Conservation (phyloP, 1,139 yeast species). For the Pichia sp. region DNA sequence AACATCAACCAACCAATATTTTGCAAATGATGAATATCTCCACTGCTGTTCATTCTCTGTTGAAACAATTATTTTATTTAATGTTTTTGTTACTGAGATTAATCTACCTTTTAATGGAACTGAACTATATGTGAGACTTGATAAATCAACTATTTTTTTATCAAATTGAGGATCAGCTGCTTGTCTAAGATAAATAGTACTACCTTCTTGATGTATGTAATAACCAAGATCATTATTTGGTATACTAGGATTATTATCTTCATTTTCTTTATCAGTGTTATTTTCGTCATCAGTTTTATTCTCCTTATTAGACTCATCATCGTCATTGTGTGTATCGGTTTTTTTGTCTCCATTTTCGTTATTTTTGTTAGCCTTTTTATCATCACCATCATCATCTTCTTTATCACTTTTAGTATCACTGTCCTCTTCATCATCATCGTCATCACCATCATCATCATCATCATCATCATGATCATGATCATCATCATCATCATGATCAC, state of each 20-base stretch:
- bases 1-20: slow-evolving; percentile 58
- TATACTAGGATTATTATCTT: not conserved
- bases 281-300: not conserved
- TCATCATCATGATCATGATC: slow-evolving; percentile 1
- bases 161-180: slow-evolving; percentile 21
- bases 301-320: slow-evolving; percentile 1
- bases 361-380: not conserved
- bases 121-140: slow-evolving; percentile 17
- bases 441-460: not conserved
- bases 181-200: slow-evolving; percentile 19
- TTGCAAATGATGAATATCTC: slow-evolving; percentile 69
- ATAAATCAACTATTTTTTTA: slow-evolving; percentile 17
- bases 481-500: not conserved
- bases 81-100: slow-evolving; percentile 31
- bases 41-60: slow-evolving; percentile 53
- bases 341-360: slow-evolving; percentile 5
- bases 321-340: slow-evolving; percentile 3
- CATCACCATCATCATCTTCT: slow-evolving; percentile 3
- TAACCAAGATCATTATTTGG: slow-evolving; percentile 26
- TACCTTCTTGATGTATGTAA: slow-evolving; percentile 18
- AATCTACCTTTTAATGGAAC: slow-evolving; percentile 17
- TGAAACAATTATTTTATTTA: slow-evolving; percentile 42
- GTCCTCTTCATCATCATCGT: not conserved
- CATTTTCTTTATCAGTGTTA: not conserved
- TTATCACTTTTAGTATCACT: not conserved